phyloP scores from a whole-genome alignment of 306 rosid species.

The Cicer judaicum region DNA sequence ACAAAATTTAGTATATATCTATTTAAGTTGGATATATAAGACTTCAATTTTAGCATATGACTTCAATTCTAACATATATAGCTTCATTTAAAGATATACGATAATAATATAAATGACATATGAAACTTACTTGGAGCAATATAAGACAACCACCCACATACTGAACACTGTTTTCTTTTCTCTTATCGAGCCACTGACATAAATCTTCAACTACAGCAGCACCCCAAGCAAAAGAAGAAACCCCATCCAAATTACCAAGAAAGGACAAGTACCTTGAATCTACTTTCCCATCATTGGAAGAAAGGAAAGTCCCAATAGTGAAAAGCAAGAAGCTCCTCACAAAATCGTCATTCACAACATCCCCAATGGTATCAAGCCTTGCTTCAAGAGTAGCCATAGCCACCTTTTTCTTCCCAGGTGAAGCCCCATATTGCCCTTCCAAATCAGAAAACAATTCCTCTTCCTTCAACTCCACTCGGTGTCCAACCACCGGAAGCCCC shows the following conservation, averaged over 20 bases:
- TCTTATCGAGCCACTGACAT: slow-evolving; percentile 53
- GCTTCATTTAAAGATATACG: neutral
- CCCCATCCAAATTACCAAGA: slow-evolving; percentile 45
- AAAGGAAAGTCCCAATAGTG: slow-evolving; percentile 50
- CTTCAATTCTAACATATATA: too few relatives aligned
- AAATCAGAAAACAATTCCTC: slow-evolving; percentile 48
- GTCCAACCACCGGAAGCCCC: slow-evolving; percentile 50
- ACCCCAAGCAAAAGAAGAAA: slow-evolving; percentile 52
- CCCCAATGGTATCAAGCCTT: slow-evolving; percentile 51
- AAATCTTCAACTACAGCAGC: slow-evolving; percentile 54
- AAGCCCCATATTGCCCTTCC: slow-evolving; percentile 50
- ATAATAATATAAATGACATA: neutral
- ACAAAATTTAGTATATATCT: neutral
- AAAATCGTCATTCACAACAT: slow-evolving; percentile 47
- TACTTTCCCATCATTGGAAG: slow-evolving; percentile 51
- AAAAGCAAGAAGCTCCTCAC: slow-evolving; percentile 54
- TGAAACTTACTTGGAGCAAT: slow-evolving; percentile 57
- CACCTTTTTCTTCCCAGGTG: slow-evolving; percentile 46
- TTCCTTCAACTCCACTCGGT: slow-evolving; percentile 42
- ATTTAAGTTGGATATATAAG: too few relatives aligned
- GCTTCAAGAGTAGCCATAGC: slow-evolving; percentile 46
- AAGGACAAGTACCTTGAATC: slow-evolving; percentile 52
- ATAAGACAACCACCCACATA: slow-evolving; percentile 60
- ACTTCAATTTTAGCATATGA: too few relatives aligned
- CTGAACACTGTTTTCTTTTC: slow-evolving; percentile 55